Base-by-base conservation (phyloP, 176 grass and related monocot genomes). In the Phyllostachys edulis region DNA sequence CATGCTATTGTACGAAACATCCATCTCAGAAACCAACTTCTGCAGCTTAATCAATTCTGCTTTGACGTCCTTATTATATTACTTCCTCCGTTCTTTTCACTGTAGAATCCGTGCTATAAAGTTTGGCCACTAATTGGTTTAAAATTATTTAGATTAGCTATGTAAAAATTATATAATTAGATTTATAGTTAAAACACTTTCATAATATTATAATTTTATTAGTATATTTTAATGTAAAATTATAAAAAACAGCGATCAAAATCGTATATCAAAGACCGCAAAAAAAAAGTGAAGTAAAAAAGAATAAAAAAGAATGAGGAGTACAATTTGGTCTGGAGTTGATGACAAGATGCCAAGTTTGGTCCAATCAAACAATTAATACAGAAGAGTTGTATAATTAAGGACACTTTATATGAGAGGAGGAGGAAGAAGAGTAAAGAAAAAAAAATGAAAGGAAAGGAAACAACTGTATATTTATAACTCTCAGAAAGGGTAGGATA, bases 331-430 rank as follows among this genome's bases (percentile, higher is more conserved):
- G 18, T 80, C 23, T 24, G 8, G 36, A 38, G 65, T 49, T 64
- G 74, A 51, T 17, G 59, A 67, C 81, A 46, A 65, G 29, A 27
- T 11, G 69, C 83, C 65, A 72, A 26, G 65, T 10, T 18, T 78
- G 87, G 40, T 47, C 38, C 84, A 90, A 78, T 78, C 84, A 32
- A 44, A 47, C 73, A 86, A 90, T 59, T 63, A 82, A 90, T 71
- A 55, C 68, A 59, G 42, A 64, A 46, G 34, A 70, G 4, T 15
- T 9, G 78, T 81, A 81, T 57, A 9, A 60, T 18, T 12, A 38
- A 67, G 23, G 75, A 75, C 76, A 80, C 39, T 85, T 84, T 67
- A 11, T 65, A 84, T 67, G 9, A 75, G 0, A 56, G 45, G 21
- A 32, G 12, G 24, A 1, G 3, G 8, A 9, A 8, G 10, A 5